A percentile compares a stretch with the other conserved stretches of the same genome.
These are phyloP conservation scores for Naganishia albida DNA, from an alignment of 1,284 basidiomycete genomes.

Conservation along the genomic window DNA sequence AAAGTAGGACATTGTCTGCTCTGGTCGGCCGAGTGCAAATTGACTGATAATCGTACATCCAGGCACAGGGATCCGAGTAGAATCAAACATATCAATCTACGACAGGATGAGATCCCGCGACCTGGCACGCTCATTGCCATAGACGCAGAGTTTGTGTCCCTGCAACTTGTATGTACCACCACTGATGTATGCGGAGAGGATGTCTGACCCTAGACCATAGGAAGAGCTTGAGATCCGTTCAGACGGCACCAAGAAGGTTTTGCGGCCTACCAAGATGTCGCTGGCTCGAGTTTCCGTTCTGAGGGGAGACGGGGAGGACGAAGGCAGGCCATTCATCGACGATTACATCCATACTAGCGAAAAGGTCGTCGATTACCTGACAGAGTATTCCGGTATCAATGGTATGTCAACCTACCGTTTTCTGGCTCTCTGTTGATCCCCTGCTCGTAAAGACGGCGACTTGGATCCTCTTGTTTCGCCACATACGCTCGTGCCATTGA, in stretches of 20 bases:
- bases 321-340: conserved; percentile 91
- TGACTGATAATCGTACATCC: not conserved
- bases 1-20: conserved; percentile 60
- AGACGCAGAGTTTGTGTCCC: conserved; percentile 95
- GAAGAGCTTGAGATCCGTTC: conserved; percentile 95
- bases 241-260: conserved; percentile 88
- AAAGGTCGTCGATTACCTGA: conserved; percentile 91
- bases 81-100: conserved; percentile 76
- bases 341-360: conserved; percentile 97
- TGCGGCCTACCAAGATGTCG: conserved; percentile 86
- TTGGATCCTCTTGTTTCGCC: conserved; percentile 79
- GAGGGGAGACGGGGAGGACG: conserved; percentile 75
- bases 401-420: conserved; percentile 60
- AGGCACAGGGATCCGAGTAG: conserved; percentile 69
- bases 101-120: conserved; percentile 74
- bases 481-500: conserved; percentile 89
- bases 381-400: conserved; percentile 93
- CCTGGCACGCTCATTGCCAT: conserved; percentile 89
- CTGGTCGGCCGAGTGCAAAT: not conserved
- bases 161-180: conserved; percentile 70
- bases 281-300: conserved; percentile 93
- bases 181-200: not conserved
- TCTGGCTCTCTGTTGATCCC: not conserved
- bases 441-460: conserved; percentile 59
- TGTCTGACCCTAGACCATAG: conserved; percentile 52